phyloP scores from a whole-genome alignment of 192 early-diverging fungal species.

The Dissophora globulifera region DNA sequence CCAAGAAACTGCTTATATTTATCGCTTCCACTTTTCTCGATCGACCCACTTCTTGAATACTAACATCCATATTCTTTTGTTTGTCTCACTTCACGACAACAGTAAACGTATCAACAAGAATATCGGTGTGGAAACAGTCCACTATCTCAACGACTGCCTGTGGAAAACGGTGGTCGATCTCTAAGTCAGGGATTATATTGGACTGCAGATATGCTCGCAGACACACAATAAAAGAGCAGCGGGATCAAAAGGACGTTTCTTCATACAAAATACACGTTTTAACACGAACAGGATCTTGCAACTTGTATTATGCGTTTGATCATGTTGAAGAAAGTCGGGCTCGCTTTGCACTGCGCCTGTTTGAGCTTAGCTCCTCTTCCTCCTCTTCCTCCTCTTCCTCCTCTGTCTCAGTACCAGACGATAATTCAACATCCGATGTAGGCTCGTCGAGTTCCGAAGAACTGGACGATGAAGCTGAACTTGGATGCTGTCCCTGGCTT shows the following conservation, averaged over 20 bases:
- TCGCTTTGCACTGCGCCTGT: background rate
- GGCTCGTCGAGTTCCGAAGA: background rate
- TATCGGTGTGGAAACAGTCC: constrained; percentile 88
- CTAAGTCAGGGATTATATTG: constrained; percentile 3
- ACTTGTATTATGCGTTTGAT: background rate
- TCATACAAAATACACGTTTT: background rate
- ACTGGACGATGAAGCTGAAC: too few species aligned
- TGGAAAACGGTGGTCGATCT: constrained; percentile 70
- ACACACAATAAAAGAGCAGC: background rate
- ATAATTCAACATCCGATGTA: background rate
- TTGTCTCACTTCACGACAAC: too few species aligned
- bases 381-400: background rate
- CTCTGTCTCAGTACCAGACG: background rate
- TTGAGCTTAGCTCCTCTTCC: background rate
- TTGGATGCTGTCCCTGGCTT: too few species aligned
- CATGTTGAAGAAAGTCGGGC: background rate
- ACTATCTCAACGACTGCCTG: constrained; percentile 86
- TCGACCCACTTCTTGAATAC: background rate
- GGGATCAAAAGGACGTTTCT: too few species aligned
- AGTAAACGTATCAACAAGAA: constrained; percentile 87
- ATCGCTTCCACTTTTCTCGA: background rate
- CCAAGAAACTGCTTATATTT: too few species aligned
- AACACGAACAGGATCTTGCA: too few species aligned
- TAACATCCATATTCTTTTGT: constrained; percentile 11
- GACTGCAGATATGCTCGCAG: background rate